phyloP scores from a whole-genome alignment of 129 eudicot genomes.

The Flaveria linearis region DNA sequence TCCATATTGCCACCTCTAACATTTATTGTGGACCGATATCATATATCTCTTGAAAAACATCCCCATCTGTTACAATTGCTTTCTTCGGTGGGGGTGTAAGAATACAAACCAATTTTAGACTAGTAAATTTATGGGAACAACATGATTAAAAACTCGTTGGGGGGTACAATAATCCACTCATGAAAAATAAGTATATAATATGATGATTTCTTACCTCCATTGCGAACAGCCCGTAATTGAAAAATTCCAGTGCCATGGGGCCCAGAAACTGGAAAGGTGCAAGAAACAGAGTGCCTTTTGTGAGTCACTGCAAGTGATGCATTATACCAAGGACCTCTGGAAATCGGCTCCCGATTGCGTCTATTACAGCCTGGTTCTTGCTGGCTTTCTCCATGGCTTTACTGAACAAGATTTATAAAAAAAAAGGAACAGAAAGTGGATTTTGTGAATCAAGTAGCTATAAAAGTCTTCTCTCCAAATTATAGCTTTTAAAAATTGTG shows the following conservation, averaged over 20 bases:
- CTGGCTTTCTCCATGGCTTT: constrained; percentile 94
- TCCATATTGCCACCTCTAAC: neutral
- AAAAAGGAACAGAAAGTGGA: neutral
- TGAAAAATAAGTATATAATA: neutral
- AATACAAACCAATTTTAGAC: constrained; percentile 2
- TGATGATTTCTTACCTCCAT: constrained; percentile 51
- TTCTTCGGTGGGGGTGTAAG: constrained; percentile 13
- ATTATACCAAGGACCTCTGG: constrained; percentile 94
- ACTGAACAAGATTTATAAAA: constrained; percentile 42
- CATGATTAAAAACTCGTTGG: constrained; percentile 3
- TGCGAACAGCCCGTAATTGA: constrained; percentile 83
- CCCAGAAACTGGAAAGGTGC: constrained; percentile 93
- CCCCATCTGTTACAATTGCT: neutral
- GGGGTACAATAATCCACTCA: neutral
- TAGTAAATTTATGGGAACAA: neutral
- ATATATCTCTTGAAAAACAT: neutral
- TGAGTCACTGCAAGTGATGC: constrained; percentile 97
- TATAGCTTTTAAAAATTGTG: constrained; percentile 4
- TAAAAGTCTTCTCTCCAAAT: neutral
- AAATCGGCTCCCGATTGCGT: constrained; percentile 92
- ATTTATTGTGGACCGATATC: neutral
- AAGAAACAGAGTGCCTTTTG: constrained; percentile 82
- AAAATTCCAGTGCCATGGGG: constrained; percentile 90
- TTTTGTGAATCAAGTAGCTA: neutral
- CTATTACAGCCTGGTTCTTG: constrained; percentile 58